phyloP scores from a whole-genome alignment of 192 early-diverging fungal genomes.

The Coemansia sp. region DNA sequence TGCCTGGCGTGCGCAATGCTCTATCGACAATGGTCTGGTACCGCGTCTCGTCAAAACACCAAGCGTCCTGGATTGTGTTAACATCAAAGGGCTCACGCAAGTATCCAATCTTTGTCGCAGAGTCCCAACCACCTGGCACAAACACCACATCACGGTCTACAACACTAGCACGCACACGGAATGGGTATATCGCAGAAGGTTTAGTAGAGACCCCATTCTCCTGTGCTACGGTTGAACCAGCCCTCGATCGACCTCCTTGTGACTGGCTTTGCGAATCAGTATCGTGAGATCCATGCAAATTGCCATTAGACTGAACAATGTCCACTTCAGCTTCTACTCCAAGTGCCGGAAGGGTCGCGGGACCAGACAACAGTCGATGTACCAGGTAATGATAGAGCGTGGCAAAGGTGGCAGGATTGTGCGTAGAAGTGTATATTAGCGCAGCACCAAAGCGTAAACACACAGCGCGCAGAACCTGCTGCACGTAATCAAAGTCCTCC shows the following conservation, averaged over 20 bases:
- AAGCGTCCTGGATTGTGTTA: slow-evolving; percentile 59
- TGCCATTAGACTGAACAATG: slow-evolving; percentile 1
- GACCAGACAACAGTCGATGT: slow-evolving; percentile 60
- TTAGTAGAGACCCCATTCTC: background rate
- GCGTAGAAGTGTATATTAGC: slow-evolving; percentile 85
- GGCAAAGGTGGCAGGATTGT: slow-evolving; percentile 71
- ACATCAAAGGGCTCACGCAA: slow-evolving; percentile 75
- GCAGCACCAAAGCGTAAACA: slow-evolving; percentile 89
- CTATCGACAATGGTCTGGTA: slow-evolving; percentile 33
- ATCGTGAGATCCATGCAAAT: background rate
- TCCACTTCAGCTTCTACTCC: slow-evolving; percentile 9
- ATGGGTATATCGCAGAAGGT: slow-evolving; percentile 50
- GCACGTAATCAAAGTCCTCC: slow-evolving; percentile 94
- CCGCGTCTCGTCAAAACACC: slow-evolving; percentile 59
- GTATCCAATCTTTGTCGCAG: slow-evolving; percentile 80
- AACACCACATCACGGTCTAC: slow-evolving; percentile 86
- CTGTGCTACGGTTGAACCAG: slow-evolving; percentile 4
- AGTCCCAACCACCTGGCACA: slow-evolving; percentile 94
- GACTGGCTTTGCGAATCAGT: background rate
- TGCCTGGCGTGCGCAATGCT: slow-evolving; percentile 4
- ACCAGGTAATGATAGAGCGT: slow-evolving; percentile 80
- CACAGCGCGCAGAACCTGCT: slow-evolving; percentile 84
- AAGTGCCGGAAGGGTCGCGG: slow-evolving; percentile 18
- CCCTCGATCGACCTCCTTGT: background rate
- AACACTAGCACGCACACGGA: slow-evolving; percentile 70